These are phyloP conservation scores for Penicillium sclerotigenum DNA, from an alignment of 2,329 filamentous ascomycete species.

Conservation along the genomic window DNA sequence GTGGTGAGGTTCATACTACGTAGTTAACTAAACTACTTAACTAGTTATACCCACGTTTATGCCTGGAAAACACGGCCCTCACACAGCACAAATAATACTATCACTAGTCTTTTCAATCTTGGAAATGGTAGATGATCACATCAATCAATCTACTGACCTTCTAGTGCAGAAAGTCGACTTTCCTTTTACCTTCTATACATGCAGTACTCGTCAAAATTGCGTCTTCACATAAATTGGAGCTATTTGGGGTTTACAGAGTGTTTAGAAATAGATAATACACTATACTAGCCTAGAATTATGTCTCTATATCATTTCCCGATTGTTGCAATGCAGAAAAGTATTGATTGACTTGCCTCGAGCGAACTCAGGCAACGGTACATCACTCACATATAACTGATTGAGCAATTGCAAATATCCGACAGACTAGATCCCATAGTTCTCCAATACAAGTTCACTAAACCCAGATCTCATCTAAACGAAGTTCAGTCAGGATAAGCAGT, in stretches of 20 bases:
- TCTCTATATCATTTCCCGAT: background rate
- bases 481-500: background rate
- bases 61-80: background rate
- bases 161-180: no score
- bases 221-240: no score
- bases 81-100: background rate
- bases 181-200: no score
- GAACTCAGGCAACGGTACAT: background rate
- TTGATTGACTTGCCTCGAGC: background rate
- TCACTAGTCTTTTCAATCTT: no score
- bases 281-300: background rate
- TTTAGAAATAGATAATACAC: background rate
- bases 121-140: no score
- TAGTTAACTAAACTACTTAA: no score
- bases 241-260: background rate
- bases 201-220: no score
- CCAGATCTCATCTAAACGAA: background rate
- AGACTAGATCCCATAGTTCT: background rate
- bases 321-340: background rate
- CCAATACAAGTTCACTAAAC: background rate
- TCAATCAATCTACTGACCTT: background rate
- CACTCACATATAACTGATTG: background rate
- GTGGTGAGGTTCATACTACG: background rate
- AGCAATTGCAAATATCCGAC: background rate
- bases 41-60: background rate